phyloP scores from a whole-genome alignment of 2,329 filamentous ascomycete species.

The Bisporella sp. region DNA sequence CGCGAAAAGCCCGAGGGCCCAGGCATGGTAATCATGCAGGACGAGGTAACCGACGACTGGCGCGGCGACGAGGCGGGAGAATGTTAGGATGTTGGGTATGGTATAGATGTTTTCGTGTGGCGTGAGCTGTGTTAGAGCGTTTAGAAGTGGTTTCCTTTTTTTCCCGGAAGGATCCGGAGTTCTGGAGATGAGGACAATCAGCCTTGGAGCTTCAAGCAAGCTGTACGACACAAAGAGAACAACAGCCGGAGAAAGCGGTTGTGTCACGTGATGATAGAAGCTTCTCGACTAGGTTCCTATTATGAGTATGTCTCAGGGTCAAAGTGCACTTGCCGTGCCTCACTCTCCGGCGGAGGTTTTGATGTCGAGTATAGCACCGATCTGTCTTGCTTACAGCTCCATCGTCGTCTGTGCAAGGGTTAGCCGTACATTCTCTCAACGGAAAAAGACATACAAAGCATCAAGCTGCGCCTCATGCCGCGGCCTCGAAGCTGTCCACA shows the following conservation, averaged over 20 bases:
- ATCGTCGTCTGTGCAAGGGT: too few relatives aligned
- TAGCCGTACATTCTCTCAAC: too few relatives aligned
- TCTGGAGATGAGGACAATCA: too few relatives aligned
- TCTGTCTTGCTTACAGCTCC: background rate
- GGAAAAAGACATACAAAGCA: too few relatives aligned
- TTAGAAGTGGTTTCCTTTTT: constrained; percentile 18
- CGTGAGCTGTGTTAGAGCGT: constrained; percentile 23
- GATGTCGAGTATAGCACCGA: background rate
- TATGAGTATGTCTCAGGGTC: too few relatives aligned
- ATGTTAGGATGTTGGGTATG: constrained; percentile 87
- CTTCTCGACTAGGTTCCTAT: too few relatives aligned
- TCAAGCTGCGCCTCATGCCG: background rate
- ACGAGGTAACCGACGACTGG: constrained; percentile 86
- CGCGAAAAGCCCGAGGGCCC: constrained; percentile 78
- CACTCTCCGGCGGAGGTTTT: background rate
- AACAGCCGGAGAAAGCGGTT: background rate
- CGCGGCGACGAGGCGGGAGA: constrained; percentile 75
- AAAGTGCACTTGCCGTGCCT: too few relatives aligned
- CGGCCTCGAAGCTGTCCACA: background rate
- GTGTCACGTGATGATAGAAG: background rate
- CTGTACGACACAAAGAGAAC: too few relatives aligned
- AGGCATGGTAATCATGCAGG: constrained; percentile 70
- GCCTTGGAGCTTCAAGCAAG: too few relatives aligned
- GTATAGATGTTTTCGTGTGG: constrained; percentile 91
- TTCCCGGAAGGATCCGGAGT: background rate